These are phyloP conservation scores for Chrysoporthe puriensis DNA, from an alignment of 2,329 filamentous ascomycete genomes.

Conservation along the genomic window DNA sequence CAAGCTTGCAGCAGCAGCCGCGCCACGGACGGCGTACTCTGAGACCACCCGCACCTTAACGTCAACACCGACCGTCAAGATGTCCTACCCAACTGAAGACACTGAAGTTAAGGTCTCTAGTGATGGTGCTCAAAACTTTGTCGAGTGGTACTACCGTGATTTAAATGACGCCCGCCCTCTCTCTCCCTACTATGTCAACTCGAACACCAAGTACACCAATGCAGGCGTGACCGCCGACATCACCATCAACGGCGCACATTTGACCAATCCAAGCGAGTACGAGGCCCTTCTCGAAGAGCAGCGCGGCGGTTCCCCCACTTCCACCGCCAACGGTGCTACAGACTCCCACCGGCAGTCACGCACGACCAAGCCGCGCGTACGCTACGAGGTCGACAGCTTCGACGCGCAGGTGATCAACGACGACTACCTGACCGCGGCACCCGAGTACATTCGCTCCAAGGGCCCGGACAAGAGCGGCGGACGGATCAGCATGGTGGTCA, in stretches of 20 bases:
- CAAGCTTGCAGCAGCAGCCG: not conserved
- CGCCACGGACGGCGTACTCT: not conserved
- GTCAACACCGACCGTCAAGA: not conserved
- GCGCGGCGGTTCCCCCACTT: slow-evolving; percentile 42
- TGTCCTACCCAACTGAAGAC: slow-evolving; percentile 38
- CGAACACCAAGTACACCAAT: slow-evolving; percentile 53
- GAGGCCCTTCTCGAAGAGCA: slow-evolving; percentile 70
- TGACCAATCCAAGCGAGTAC: slow-evolving; percentile 66
- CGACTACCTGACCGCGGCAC: slow-evolving; percentile 62
- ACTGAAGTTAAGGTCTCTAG: slow-evolving; percentile 50
- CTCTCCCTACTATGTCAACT: slow-evolving; percentile 70
- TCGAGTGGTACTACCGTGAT: slow-evolving; percentile 75
- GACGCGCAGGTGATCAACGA: slow-evolving; percentile 81
- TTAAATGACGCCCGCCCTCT: slow-evolving; percentile 66
- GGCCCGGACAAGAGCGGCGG: slow-evolving; percentile 51
- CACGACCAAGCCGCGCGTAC: slow-evolving; percentile 42
- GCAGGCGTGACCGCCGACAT: slow-evolving; percentile 67
- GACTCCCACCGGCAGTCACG: not conserved
- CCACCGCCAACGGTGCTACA: slow-evolving; percentile 23
- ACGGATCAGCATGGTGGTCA: slow-evolving; percentile 73
- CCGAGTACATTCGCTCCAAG: slow-evolving; percentile 44
- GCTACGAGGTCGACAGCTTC: slow-evolving; percentile 75
- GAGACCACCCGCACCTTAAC: not conserved
- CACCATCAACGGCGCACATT: slow-evolving; percentile 75
- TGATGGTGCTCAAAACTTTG: slow-evolving; percentile 69